Percentiles rank a stretch among this genome's conserved stretches.
phyloP scores from a whole-genome alignment of 148 eudicot species.

The Selenicereus undatus region DNA sequence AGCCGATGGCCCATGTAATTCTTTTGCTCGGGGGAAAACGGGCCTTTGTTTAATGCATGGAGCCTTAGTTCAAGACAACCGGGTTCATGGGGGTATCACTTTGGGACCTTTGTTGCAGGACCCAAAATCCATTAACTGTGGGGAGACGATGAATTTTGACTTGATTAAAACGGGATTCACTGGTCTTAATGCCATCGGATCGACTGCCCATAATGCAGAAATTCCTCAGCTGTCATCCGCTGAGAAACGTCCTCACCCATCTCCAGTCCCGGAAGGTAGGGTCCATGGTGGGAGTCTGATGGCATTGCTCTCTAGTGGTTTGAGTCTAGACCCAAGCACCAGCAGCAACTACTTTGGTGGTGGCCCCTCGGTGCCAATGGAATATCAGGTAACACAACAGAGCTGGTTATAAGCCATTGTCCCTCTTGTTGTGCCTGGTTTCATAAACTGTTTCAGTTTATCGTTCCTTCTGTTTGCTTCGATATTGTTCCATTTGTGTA shows the following conservation, averaged over 20 bases:
- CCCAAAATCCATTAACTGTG: neutral
- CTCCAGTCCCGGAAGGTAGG: slow-evolving; percentile 49
- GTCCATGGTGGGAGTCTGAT: slow-evolving; percentile 71
- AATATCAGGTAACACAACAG: neutral
- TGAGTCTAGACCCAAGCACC: neutral
- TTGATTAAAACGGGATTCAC: slow-evolving; percentile 3
- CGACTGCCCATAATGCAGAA: slow-evolving; percentile 23
- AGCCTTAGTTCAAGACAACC: slow-evolving; percentile 43
- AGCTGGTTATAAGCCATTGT: neutral
- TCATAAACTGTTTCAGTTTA: neutral
- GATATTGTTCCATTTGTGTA: neutral
- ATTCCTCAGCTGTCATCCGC: slow-evolving; percentile 35
- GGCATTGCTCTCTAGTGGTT: slow-evolving; percentile 43
- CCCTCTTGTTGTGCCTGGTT: neutral
- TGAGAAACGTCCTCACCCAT: slow-evolving; percentile 28
- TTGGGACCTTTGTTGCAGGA: slow-evolving; percentile 39
- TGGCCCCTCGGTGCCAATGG: neutral
- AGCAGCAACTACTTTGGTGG: neutral
- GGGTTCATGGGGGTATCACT: slow-evolving; percentile 30
- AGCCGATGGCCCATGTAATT: slow-evolving; percentile 60
- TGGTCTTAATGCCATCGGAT: neutral
- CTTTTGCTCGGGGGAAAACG: slow-evolving; percentile 62
- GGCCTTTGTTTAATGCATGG: slow-evolving; percentile 66
- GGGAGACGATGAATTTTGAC: slow-evolving; percentile 15
- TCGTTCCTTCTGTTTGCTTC: neutral